A percentile compares a stretch with the other conserved stretches of the same genome.
Evolutionary conservation across 116 monocot genomes (phyloP).

Genomic region (Papilionanthe hybrid): DNA sequence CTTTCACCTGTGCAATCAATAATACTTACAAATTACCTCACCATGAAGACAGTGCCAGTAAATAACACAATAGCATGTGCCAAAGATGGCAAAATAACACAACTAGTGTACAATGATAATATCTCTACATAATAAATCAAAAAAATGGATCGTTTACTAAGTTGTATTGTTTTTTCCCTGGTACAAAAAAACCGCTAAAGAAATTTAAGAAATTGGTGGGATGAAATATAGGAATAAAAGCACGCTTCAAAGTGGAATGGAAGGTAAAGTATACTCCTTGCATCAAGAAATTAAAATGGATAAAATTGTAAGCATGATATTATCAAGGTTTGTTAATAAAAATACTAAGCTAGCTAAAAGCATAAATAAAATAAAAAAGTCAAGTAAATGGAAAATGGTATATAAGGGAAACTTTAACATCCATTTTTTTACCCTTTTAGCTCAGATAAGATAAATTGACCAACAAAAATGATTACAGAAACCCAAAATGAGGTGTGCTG

Average conservation of each 20-base stretch:
- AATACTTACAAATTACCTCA: not conserved
- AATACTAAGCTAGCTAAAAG: not conserved
- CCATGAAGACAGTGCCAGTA: not conserved
- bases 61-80: not conserved
- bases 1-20: constrained; percentile 36
- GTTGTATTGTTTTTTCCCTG: not conserved
- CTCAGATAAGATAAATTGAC: not conserved
- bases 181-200: not conserved
- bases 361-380: not conserved
- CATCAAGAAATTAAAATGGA: not conserved
- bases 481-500: not conserved
- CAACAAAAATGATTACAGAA: not conserved
- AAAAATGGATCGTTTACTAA: not conserved
- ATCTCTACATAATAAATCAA: not conserved
- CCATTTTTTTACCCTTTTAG: not conserved
- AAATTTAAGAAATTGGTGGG: not conserved
- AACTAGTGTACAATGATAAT: not conserved
- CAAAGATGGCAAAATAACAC: not conserved
- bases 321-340: not conserved
- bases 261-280: not conserved
- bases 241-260: not conserved
- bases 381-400: not conserved
- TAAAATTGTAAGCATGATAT: not conserved
- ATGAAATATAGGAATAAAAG: not conserved
- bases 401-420: not conserved